A percentile compares a stretch with the other conserved stretches of the same genome.
These are phyloP conservation scores for Eurotiales sp. DNA, from an alignment of 2,329 filamentous ascomycete genomes.

Conservation along the genomic window DNA sequence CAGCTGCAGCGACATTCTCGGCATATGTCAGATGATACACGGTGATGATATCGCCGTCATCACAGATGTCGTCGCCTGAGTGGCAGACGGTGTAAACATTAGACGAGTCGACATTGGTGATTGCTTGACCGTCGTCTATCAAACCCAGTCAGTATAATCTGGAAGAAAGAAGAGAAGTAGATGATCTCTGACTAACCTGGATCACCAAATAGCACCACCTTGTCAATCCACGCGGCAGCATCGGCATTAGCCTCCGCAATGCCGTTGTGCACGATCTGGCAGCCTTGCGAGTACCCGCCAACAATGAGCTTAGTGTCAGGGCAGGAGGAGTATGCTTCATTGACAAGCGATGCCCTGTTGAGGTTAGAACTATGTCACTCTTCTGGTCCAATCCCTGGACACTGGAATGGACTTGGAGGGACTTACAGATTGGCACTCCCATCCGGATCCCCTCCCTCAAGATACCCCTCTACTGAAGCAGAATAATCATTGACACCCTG, in stretches of 20 bases:
- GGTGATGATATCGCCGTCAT: slow-evolving; percentile 18
- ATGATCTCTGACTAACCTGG: slow-evolving; percentile 12
- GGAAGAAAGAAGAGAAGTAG: background rate
- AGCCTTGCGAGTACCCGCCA: slow-evolving; percentile 20
- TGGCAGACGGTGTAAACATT: slow-evolving; percentile 19
- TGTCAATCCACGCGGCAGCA: slow-evolving; percentile 18
- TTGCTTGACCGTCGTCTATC: slow-evolving; percentile 11
- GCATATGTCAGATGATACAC: slow-evolving; percentile 20
- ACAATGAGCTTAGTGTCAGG: slow-evolving; percentile 20
- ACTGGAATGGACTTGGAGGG: background rate
- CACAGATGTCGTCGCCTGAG: slow-evolving; percentile 18
- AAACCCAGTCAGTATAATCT: background rate
- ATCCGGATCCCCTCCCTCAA: slow-evolving; percentile 17
- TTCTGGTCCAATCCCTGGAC: too few relatives aligned
- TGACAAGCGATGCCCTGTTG: slow-evolving; percentile 18
- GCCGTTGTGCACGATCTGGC: slow-evolving; percentile 19
- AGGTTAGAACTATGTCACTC: too few relatives aligned
- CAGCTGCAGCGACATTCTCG: slow-evolving; percentile 16
- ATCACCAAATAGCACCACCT: slow-evolving; percentile 20
- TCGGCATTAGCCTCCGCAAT: slow-evolving; percentile 14
- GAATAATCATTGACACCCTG: slow-evolving; percentile 21
- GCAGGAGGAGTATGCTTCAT: slow-evolving; percentile 15
- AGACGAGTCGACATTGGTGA: slow-evolving; percentile 14
- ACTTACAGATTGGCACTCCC: slow-evolving; percentile 17
- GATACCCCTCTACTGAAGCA: slow-evolving; percentile 19